These are phyloP conservation scores for Drechslerella coelobrocha DNA, from an alignment of 2,329 filamentous ascomycete genomes.

Conservation along the genomic window DNA sequence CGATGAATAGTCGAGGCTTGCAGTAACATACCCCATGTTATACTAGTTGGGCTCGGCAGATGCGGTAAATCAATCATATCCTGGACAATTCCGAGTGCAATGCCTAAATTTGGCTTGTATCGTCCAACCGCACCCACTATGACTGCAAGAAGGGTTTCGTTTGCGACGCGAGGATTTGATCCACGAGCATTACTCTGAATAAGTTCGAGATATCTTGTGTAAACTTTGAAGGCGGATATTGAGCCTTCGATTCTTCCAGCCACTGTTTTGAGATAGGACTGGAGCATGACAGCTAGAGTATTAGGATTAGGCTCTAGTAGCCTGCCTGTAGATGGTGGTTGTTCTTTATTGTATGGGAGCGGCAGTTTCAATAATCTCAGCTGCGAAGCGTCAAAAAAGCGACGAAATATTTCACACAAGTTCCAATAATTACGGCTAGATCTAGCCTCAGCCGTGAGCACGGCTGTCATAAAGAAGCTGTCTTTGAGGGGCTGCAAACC, in stretches of 20 bases:
- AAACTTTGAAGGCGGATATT: constrained; percentile 28
- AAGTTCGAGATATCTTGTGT: constrained; percentile 27
- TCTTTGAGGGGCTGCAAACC: constrained; percentile 25
- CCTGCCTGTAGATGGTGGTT: neutral
- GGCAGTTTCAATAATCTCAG: constrained; percentile 20
- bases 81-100: constrained; percentile 42
- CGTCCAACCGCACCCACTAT: constrained; percentile 33
- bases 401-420: constrained; percentile 24
- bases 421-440: constrained; percentile 24
- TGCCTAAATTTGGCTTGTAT: constrained; percentile 32
- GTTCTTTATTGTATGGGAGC: neutral
- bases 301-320: constrained; percentile 24
- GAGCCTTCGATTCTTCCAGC: constrained; percentile 40
- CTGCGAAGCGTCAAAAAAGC: constrained; percentile 27
- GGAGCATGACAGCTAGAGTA: constrained; percentile 36
- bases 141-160: constrained; percentile 32
- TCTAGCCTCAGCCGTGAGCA: constrained; percentile 33
- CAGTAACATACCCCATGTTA: constrained; percentile 40
- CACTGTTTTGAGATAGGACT: constrained; percentile 41
- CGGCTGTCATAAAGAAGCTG: constrained; percentile 39
- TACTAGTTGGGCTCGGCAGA: constrained; percentile 28
- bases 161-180: constrained; percentile 18
- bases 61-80: constrained; percentile 44
- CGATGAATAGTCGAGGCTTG: constrained; percentile 22
- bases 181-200: neutral